Conservation (phyloP, 2,329 filamentous ascomycete genomes). For the Dendrostoma leiphaemia region DNA sequence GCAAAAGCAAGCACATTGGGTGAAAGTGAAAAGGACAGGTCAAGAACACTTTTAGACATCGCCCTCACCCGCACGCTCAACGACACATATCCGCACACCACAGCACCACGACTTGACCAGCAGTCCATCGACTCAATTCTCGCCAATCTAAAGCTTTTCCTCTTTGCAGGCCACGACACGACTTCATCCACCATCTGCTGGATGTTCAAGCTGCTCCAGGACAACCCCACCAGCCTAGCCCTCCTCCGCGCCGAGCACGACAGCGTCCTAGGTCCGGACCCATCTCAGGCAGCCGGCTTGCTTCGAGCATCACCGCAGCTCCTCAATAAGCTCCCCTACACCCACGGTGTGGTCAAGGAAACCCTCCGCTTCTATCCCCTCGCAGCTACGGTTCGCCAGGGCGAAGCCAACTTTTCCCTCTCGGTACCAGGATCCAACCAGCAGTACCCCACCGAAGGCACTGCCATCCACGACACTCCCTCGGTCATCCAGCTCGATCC, state of each 20-base stretch:
- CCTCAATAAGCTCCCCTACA: constrained; percentile 50
- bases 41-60: too few species aligned
- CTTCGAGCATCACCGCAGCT: constrained; percentile 40
- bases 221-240: constrained; percentile 22
- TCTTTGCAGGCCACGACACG: constrained; percentile 19
- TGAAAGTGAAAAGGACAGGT: too few species aligned
- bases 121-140: constrained; percentile 6
- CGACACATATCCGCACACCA: background rate
- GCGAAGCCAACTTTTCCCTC: constrained; percentile 29
- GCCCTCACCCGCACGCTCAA: background rate
- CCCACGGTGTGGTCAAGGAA: constrained; percentile 54
- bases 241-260: constrained; percentile 29
- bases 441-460: constrained; percentile 34
- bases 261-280: constrained; percentile 24
- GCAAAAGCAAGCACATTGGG: too few species aligned
- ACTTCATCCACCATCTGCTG: constrained; percentile 15
- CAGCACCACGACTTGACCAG: constrained; percentile 1
- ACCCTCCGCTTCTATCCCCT: constrained; percentile 50
- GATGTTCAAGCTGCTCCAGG: constrained; percentile 20
- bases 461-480: constrained; percentile 20
- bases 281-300: constrained; percentile 30
- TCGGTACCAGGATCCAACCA: constrained; percentile 34
- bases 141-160: constrained; percentile 29
- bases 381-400: constrained; percentile 37
- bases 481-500: constrained; percentile 29